phyloP scores from a whole-genome alignment of 106 monocot species.

The Apostasia shenzhenica region DNA sequence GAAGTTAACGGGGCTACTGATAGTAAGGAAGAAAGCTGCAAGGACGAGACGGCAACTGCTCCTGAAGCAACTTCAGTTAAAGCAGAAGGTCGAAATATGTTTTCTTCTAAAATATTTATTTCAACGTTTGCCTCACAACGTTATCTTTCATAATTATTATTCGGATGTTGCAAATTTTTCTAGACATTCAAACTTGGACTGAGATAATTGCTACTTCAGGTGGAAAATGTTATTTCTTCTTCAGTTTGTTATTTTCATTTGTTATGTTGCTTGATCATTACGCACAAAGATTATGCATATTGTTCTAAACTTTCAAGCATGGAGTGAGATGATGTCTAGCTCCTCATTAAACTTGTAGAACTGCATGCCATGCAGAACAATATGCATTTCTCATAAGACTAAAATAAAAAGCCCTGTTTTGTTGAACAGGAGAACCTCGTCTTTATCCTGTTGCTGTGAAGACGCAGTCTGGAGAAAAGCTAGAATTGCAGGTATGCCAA shows the following conservation, averaged over 20 bases:
- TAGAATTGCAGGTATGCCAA: conserved; percentile 31
- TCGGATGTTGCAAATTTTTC: too few relatives aligned
- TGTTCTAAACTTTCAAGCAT: not conserved
- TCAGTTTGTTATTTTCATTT: not conserved
- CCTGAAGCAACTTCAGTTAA: conserved; percentile 21
- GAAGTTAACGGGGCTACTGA: conserved; percentile 12
- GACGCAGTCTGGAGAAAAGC: conserved; percentile 29
- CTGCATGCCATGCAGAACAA: not conserved
- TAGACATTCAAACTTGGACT: too few relatives aligned
- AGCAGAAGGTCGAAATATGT: conserved; percentile 34
- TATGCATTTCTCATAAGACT: not conserved
- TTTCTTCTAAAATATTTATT: not conserved
- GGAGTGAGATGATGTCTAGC: not conserved
- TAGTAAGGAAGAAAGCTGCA: conserved; percentile 9
- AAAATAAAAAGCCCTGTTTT: not conserved
- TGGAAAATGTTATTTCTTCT: not conserved
- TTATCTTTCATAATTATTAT: too few relatives aligned
- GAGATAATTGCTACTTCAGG: too few relatives aligned
- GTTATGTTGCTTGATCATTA: not conserved
- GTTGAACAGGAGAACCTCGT: conserved; percentile 20
- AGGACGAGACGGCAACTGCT: conserved; percentile 13
- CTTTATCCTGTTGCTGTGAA: conserved; percentile 39
- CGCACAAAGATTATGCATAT: not conserved
- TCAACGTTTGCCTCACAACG: too few relatives aligned
- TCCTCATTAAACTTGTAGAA: not conserved